Percentiles rank a stretch among this genome's conserved stretches.
Conservation (phyloP, 345 rosid species). For the Hibiscus trionum region DNA sequence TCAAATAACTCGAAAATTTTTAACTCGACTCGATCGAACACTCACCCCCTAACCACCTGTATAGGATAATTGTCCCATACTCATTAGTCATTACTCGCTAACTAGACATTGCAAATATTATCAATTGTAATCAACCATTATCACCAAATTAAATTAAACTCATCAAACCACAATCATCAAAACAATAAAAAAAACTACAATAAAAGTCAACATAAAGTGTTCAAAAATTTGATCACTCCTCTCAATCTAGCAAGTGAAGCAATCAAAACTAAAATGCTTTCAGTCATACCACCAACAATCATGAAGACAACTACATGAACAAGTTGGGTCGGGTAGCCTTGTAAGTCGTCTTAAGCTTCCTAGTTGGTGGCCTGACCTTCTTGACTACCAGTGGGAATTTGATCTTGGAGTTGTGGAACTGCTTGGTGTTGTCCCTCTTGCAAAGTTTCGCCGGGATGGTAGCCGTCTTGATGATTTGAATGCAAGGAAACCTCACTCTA, state of each 20-base stretch:
- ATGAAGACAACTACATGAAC: constrained; percentile 35
- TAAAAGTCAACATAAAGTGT: background rate
- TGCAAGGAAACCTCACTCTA: constrained; percentile 62
- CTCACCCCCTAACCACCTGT: no score
- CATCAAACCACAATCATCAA: background rate
- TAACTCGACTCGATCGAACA: no score
- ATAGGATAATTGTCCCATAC: no score
- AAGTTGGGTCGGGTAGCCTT: constrained; percentile 70
- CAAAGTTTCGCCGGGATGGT: constrained; percentile 54
- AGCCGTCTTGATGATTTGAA: constrained; percentile 61
- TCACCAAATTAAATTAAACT: background rate
- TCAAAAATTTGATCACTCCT: background rate
- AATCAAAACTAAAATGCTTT: background rate
- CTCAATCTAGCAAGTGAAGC: background rate
- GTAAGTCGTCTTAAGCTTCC: constrained; percentile 68
- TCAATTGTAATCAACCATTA: background rate
- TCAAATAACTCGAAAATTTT: no score
- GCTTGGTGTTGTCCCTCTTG: constrained; percentile 65
- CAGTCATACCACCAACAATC: background rate
- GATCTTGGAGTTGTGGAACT: constrained; percentile 60
- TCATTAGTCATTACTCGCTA: background rate
- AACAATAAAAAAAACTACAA: background rate
- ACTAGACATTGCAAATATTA: background rate
- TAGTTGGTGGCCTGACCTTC: constrained; percentile 58
- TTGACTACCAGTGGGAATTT: constrained; percentile 59